phyloP scores from a whole-genome alignment of 345 rosid species.

The Brassica juncea region DNA sequence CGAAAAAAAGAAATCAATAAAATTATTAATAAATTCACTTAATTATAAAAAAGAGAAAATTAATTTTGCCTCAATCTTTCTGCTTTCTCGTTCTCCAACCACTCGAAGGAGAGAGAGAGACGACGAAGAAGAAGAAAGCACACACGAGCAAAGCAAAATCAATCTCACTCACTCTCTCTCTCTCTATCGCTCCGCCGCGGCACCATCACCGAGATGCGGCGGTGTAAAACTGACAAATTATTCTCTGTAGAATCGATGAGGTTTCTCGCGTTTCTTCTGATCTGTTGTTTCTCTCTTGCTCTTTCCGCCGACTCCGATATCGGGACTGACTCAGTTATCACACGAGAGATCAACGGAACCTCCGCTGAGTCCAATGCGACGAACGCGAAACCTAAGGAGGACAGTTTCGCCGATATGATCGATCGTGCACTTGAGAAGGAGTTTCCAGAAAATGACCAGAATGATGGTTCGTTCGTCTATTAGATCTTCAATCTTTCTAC shows the following conservation, averaged over 20 bases:
- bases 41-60: neutral
- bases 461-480: constrained; percentile 59
- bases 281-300: constrained; percentile 45
- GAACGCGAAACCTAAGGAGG: constrained; percentile 55
- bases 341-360: constrained; percentile 47
- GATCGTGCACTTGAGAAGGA: constrained; percentile 90
- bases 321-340: constrained; percentile 31
- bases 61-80: constrained; percentile 23
- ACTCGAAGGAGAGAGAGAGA: constrained; percentile 37
- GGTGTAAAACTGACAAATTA: neutral
- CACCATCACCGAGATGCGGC: constrained; percentile 33
- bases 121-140: constrained; percentile 3
- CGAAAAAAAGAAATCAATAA: neutral
- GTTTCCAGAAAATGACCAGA: constrained; percentile 82
- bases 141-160: constrained; percentile 23
- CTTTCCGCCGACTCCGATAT: constrained; percentile 43
- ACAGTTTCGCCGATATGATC: constrained; percentile 80
- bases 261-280: constrained; percentile 39
- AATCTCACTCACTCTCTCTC: constrained; percentile 9
- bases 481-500: constrained; percentile 48
- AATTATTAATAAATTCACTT: neutral
- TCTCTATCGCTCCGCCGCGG: constrained; percentile 19
- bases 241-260: constrained; percentile 38
- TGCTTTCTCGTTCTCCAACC: constrained; percentile 44
- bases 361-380: constrained; percentile 45